phyloP scores from a whole-genome alignment of 192 early-diverging fungal species.

The Linnemannia hyalina region DNA sequence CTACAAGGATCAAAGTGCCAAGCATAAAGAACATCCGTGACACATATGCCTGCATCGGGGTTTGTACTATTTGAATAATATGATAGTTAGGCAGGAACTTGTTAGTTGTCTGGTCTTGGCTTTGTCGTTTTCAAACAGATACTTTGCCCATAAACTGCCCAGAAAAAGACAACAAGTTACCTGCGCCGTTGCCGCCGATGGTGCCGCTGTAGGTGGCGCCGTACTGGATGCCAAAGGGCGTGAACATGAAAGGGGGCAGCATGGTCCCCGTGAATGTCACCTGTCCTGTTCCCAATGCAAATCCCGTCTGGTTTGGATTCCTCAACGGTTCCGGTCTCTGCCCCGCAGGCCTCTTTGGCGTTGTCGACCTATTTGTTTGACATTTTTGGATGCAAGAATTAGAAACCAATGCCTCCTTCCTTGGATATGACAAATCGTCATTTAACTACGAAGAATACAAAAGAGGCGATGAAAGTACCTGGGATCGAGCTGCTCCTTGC shows the following conservation, averaged over 20 bases:
- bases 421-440: not conserved
- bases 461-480: constrained; percentile 52
- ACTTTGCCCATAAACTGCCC: not conserved
- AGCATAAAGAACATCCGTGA: constrained; percentile 89
- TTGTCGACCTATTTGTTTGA: constrained; percentile 41
- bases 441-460: not conserved
- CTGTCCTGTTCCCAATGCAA: constrained; percentile 65
- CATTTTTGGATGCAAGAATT: not conserved
- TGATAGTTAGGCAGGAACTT: not conserved
- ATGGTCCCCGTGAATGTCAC: constrained; percentile 70
- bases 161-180: constrained; percentile 30
- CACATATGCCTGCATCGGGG: constrained; percentile 76
- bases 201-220: constrained; percentile 70
- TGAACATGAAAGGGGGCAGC: constrained; percentile 71
- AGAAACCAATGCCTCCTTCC: not conserved
- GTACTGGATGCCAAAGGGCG: constrained; percentile 77
- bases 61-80: constrained; percentile 36
- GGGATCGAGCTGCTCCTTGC: constrained; percentile 82
- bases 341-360: constrained; percentile 82
- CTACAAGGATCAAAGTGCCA: constrained; percentile 79
- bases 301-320: constrained; percentile 64
- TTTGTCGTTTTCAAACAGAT: not conserved
- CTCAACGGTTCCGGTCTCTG: constrained; percentile 79
- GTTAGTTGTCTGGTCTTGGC: not conserved
- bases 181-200: constrained; percentile 46